Conservation (phyloP, 2,329 filamentous ascomycete species). For the Nemania sp. region DNA sequence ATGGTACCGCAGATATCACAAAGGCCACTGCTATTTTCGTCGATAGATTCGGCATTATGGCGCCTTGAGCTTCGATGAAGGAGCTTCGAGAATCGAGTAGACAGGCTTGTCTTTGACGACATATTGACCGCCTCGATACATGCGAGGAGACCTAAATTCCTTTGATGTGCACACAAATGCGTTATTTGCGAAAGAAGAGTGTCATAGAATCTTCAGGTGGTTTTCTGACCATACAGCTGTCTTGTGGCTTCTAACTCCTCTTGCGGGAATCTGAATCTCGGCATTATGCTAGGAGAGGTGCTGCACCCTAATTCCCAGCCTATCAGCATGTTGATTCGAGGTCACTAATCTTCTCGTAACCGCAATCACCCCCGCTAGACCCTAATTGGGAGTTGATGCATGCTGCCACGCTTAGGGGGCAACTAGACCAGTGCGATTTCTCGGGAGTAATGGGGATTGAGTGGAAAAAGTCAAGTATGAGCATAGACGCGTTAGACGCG, state of each 20-base stretch:
- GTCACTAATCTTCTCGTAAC: too few species aligned
- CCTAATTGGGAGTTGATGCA: too few species aligned
- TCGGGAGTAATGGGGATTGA: too few species aligned
- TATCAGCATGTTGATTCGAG: too few species aligned
- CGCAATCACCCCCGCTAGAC: too few species aligned
- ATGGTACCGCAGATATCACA: constrained; percentile 27
- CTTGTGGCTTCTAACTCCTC: not conserved
- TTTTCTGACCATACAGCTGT: not conserved
- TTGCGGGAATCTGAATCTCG: not conserved
- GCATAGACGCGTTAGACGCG: not conserved
- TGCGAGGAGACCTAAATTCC: not conserved
- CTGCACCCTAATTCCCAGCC: too few species aligned
- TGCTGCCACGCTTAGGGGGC: too few species aligned
- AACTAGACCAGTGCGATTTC: too few species aligned
- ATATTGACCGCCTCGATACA: constrained; percentile 3
- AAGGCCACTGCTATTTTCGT: constrained; percentile 7
- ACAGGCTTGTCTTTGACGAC: constrained; percentile 19
- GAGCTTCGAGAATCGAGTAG: constrained; percentile 28
- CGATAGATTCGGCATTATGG: constrained; percentile 1
- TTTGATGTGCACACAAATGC: not conserved
- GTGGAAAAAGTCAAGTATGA: not conserved
- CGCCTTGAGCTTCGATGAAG: constrained; percentile 19
- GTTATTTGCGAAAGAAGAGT: not conserved
- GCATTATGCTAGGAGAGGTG: not conserved
- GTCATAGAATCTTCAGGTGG: not conserved